These are phyloP conservation scores for Actinidia arguta DNA, from an alignment of 179 eudicot genomes.

Conservation along the genomic window DNA sequence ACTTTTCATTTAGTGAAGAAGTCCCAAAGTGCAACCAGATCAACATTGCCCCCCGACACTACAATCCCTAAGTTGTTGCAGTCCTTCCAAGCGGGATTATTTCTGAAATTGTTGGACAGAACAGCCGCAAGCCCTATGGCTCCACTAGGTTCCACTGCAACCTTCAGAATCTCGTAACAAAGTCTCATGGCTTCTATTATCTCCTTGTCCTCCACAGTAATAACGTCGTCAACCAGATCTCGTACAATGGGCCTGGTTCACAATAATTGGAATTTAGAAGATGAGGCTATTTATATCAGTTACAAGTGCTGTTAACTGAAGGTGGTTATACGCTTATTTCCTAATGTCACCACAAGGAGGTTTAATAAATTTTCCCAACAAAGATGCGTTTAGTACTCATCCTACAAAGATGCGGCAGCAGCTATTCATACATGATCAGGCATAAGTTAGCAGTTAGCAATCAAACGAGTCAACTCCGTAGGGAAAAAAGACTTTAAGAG, in stretches of 20 bases:
- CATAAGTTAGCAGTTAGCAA: no score
- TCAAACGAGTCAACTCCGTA: no score
- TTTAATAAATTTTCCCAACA: no score
- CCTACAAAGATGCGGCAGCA: no score
- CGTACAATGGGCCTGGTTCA: slow-evolving; percentile 84
- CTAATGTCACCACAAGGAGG: no score
- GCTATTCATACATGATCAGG: no score
- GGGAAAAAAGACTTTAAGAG: no score
- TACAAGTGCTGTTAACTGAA: no score
- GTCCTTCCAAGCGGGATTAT: slow-evolving; percentile 64
- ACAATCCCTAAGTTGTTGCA: slow-evolving; percentile 73
- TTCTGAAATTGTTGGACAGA: slow-evolving; percentile 67
- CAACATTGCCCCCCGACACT: slow-evolving; percentile 91
- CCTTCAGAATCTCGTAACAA: slow-evolving; percentile 88
- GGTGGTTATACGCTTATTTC: no score
- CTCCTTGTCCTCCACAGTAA: slow-evolving; percentile 81
- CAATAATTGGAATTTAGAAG: background rate
- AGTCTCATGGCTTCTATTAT: slow-evolving; percentile 82
- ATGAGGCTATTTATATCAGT: no score
- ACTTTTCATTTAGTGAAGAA: slow-evolving; percentile 36
- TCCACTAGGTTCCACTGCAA: slow-evolving; percentile 95
- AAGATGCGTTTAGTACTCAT: no score
- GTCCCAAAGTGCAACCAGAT: slow-evolving; percentile 81
- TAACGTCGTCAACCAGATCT: slow-evolving; percentile 81
- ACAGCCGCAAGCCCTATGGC: slow-evolving; percentile 93